phyloP scores from a whole-genome alignment of 2,329 filamentous ascomycete species.

The Colletotrichum sp. region DNA sequence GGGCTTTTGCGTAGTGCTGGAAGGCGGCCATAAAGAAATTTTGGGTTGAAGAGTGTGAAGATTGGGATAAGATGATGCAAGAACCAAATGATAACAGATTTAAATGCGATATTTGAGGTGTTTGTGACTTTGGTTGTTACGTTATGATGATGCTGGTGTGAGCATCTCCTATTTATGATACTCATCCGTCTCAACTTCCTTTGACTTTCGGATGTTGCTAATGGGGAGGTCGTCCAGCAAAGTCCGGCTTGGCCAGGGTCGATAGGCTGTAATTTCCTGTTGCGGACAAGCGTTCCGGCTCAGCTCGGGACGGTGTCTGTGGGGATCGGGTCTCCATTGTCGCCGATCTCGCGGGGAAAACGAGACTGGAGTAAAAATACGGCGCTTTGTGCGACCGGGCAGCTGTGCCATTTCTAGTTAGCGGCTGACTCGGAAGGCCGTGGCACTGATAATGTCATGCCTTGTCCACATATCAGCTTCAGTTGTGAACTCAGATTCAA shows the following conservation, averaged over 20 bases:
- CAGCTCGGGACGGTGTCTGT: conserved; percentile 6
- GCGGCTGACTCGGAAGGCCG: neutral
- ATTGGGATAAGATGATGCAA: neutral
- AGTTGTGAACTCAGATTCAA: neutral
- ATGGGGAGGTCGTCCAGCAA: neutral
- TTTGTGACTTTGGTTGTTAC: neutral
- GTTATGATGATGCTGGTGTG: neutral
- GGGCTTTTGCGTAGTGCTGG: conserved; percentile 60
- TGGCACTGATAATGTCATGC: neutral
- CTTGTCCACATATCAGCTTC: neutral
- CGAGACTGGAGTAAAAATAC: conserved; percentile 1
- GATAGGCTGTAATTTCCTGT: conserved; percentile 16
- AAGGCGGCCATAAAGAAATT: conserved; percentile 40
- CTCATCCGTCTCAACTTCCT: neutral
- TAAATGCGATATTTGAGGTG: neutral
- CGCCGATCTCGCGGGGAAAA: conserved; percentile 8
- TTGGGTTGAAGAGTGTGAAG: neutral
- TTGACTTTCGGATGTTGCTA: neutral
- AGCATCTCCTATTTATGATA: neutral
- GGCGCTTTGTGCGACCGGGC: neutral
- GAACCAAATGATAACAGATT: neutral
- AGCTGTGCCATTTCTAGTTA: neutral
- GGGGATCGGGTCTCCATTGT: neutral
- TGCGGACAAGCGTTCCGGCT: conserved; percentile 9
- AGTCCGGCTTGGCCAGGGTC: neutral